Conservation (phyloP, 257 asterid species). For the Solanum ossicruentum region DNA sequence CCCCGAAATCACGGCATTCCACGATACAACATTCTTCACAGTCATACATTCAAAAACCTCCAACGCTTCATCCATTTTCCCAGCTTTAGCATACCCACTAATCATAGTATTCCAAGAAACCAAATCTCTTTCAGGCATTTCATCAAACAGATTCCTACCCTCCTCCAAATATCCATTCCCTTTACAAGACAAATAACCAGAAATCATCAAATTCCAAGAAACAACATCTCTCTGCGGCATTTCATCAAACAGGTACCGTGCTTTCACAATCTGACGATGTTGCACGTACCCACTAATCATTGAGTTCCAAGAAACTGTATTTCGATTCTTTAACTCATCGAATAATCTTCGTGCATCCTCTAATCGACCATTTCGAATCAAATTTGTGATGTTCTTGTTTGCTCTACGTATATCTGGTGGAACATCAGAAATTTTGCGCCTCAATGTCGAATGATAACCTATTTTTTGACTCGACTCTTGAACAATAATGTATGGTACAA, state of each 20-base stretch:
- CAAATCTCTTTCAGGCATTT: conserved; percentile 41
- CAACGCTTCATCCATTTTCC: conserved; percentile 51
- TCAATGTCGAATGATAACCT: neutral
- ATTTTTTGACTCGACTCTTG: neutral
- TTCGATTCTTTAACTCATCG: conserved; percentile 25
- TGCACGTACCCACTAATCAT: conserved; percentile 57
- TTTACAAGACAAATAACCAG: conserved; percentile 46
- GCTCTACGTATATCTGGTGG: conserved; percentile 11
- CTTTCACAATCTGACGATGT: conserved; percentile 39
- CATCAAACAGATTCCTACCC: conserved; percentile 43
- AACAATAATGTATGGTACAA: neutral
- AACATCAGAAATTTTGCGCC: neutral
- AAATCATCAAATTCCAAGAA: conserved; percentile 65
- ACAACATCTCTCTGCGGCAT: conserved; percentile 54
- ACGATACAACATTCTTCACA: conserved; percentile 58
- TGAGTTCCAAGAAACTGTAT: conserved; percentile 74
- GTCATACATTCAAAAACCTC: conserved; percentile 40
- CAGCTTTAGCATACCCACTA: conserved; percentile 64
- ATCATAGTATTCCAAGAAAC: conserved; percentile 87
- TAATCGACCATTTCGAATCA: conserved; percentile 37
- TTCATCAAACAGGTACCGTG: conserved; percentile 56
- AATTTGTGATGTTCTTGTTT: conserved; percentile 36
- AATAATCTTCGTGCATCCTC: conserved; percentile 54
- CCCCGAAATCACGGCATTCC: conserved; percentile 77
- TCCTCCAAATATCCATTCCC: conserved; percentile 32